Evolutionary conservation across 176 grass and related monocot species (phyloP), one percentile per base, ranked within the genome.

Genomic region (Raddia guianensis): DNA sequence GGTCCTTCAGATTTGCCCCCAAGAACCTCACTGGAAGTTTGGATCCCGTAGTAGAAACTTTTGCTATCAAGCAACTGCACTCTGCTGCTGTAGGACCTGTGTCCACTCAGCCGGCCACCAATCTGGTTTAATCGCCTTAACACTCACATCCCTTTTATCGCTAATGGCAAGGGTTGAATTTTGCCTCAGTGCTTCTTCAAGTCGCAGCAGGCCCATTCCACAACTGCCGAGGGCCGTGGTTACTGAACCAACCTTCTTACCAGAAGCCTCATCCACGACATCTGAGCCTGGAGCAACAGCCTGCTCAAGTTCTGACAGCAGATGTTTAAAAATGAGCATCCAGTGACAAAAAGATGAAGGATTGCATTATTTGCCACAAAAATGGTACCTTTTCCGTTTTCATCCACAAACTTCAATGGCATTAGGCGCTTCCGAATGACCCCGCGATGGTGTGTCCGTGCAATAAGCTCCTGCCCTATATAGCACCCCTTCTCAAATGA

Each of bases 401-500:
- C 70, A 58, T 86, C 70, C 6, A 86, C 45, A 68, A 95, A 92
- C 52, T 82, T 91, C 55, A 98, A 71, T 15, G 92, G 95, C 76
- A 94, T 72, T 16, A 95, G 77, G 70, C 95, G 92, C 71, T 98
- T 98, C 49, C 92, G 86, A 20, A 98, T 93, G 75, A 95, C 82
- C 75, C 95, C 92, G 4, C 95, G 95, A 60, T 98, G 92, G 65
- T 98, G 95, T 32, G 95, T 93, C 32, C 95, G 86, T 72, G 95
- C 92, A 55, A 98, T 90, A 74, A 98, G 90, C 82, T 98, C 95
- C 81, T 98, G 95, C 1, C 95, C 95, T 18, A 98, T 89, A 63
- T 98, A 98, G 86, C 95, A 98, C 5, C 95, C 95, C 79, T 98
- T 95, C 54, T 93, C 92, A 62, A 95, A 98, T 47, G 95, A 98